Evolutionary conservation across 2,329 filamentous ascomycete genomes (phyloP), one percentile per base, ranked within the genome.

Genomic region (Bertia moriformis): DNA sequence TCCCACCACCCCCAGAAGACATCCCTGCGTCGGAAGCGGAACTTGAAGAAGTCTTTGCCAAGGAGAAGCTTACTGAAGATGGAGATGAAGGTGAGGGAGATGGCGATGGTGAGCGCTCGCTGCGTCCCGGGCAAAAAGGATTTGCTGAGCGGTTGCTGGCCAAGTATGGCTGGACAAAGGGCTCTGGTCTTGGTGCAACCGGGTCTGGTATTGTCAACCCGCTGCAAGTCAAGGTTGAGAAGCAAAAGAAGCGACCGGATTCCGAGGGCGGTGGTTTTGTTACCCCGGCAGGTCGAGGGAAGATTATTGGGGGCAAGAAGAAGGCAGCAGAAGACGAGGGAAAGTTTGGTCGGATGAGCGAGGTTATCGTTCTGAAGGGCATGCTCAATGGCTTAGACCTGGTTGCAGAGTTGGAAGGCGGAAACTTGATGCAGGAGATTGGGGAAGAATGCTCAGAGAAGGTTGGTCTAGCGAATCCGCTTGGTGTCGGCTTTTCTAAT

Each of bases 161-260:
- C 44, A 96, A 95, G 55, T 91, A 94, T 60, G 91, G 91, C 40
- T 96, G 88, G 84, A 80, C 78, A 24, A 81, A 88, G 51, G 91
- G 91, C 18, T 72, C 80, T 44, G 91, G 91, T 15, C 73, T 98
- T 3, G 91, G 91, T 47, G 87, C 85, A 14, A 73, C 79, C 44
- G 77, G 76, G 20, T 76, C 78, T 18, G 91, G 91, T 43, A 95
- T 98, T 49, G 69, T 85, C 40, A 84, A 87, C 17, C 84, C 88
- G 3, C 65, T 98, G 3, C 76, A 77, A 37, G 83, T 89, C 18
- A 76, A 94, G 49, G 72, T 89, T n/a, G 80, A 91, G 49, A 93
- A 91, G 62, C 72, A 81, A 20, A 84, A 85, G 56, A 87, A 85
- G 59, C 77, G 74, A 44, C 69, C 81, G 0, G 83, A 89, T 53